Percentiles rank a stretch among this genome's conserved stretches.
Evolutionary conservation across 768 basidiomycete genomes (phyloP).

Genomic region (Boletellus ananiceps): DNA sequence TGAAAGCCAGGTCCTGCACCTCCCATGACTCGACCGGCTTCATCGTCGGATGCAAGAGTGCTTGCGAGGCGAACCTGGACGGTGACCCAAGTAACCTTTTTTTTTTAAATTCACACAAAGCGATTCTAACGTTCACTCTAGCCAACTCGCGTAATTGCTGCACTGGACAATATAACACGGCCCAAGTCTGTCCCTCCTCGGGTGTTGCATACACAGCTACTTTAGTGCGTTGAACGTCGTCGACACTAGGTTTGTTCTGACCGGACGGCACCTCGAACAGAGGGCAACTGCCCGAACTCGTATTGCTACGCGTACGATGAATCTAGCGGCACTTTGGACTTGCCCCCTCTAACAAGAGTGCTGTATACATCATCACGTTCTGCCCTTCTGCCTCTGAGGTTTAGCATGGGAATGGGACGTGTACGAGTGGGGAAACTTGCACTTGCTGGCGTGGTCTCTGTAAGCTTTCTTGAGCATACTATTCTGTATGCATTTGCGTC

Average conservation of each 20-base stretch:
- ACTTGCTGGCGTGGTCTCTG: background rate
- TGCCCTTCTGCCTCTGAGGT: slow-evolving; percentile 32
- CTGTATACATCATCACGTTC: slow-evolving; percentile 45
- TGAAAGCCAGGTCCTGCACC: slow-evolving; percentile 40
- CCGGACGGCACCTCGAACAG: slow-evolving; percentile 17
- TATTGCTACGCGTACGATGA: slow-evolving; percentile 55
- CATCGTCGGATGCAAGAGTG: slow-evolving; percentile 58
- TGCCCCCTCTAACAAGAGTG: slow-evolving; percentile 32
- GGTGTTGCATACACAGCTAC: slow-evolving; percentile 38
- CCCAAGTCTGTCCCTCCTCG: slow-evolving; percentile 52
- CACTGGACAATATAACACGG: slow-evolving; percentile 48
- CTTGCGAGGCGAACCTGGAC: slow-evolving; percentile 42
- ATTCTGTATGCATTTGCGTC: background rate
- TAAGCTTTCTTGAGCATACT: no score
- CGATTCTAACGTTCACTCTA: slow-evolving; percentile 16
- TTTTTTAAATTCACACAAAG: no score
- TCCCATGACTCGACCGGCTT: slow-evolving; percentile 48
- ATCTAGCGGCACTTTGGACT: slow-evolving; percentile 40
- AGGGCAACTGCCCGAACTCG: slow-evolving; percentile 40
- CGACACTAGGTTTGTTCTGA: background rate
- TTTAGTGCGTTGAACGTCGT: slow-evolving; percentile 36
- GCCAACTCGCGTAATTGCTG: slow-evolving; percentile 64
- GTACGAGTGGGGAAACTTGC: background rate
- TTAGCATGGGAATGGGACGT: background rate
- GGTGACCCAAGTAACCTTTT: slow-evolving; percentile 27